phyloP scores from a whole-genome alignment of 1,284 basidiomycete species.

The Malassezia dermatis region DNA sequence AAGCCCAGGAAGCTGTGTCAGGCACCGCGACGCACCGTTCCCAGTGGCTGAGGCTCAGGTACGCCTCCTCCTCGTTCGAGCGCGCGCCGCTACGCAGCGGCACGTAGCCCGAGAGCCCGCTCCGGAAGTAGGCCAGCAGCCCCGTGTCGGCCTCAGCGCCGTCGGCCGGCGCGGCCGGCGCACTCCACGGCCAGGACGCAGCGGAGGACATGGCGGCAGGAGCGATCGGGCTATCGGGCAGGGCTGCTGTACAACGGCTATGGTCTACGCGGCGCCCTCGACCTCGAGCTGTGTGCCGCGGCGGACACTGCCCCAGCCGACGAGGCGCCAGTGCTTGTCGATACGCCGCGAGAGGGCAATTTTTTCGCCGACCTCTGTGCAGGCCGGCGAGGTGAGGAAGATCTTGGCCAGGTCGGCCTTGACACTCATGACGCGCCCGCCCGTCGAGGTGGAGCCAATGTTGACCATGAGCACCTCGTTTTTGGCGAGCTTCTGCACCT shows the following conservation, averaged over 20 bases:
- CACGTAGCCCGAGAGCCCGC: slow-evolving; percentile 62
- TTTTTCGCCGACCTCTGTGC: slow-evolving; percentile 47
- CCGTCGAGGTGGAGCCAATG: slow-evolving; percentile 48
- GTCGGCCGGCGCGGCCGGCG: neutral
- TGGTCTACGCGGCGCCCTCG: slow-evolving; percentile 17
- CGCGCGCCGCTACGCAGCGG: slow-evolving; percentile 71
- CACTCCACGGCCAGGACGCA: slow-evolving; percentile 1
- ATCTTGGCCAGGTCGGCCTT: slow-evolving; percentile 47
- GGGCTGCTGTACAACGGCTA: neutral
- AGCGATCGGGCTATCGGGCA: neutral
- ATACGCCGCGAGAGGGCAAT: slow-evolving; percentile 43
- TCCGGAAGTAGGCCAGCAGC: slow-evolving; percentile 49
- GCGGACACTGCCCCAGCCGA: slow-evolving; percentile 50
- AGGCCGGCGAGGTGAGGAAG: slow-evolving; percentile 44
- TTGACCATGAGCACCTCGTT: slow-evolving; percentile 68
- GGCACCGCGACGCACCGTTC: slow-evolving; percentile 28
- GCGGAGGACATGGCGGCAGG: neutral
- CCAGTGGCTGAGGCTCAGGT: slow-evolving; percentile 50
- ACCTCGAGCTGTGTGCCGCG: slow-evolving; percentile 40
- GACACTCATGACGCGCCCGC: slow-evolving; percentile 40
- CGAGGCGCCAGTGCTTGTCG: slow-evolving; percentile 83
- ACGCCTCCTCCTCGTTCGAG: slow-evolving; percentile 91
- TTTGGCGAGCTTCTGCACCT: slow-evolving; percentile 74
- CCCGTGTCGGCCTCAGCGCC: neutral
- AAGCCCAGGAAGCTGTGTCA: slow-evolving; percentile 66